These are phyloP conservation scores for Prototheca wickerhamii DNA, from an alignment of 163 green algal species.

Conservation along the genomic window DNA sequence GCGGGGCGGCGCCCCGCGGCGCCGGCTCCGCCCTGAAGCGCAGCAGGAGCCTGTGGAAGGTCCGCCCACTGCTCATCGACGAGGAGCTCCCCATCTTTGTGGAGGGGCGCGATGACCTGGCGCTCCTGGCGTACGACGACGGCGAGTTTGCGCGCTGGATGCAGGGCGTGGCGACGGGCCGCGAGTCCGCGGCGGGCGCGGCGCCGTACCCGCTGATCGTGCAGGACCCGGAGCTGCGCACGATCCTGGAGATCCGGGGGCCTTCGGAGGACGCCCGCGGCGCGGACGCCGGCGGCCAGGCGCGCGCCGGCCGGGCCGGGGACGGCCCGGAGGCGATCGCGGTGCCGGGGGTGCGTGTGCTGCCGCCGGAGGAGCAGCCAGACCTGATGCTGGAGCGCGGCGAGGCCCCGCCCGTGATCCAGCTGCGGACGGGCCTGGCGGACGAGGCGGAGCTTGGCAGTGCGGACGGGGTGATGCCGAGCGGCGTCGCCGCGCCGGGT, in stretches of 20 bases:
- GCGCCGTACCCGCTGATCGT: constrained; percentile 27
- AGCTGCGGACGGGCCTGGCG: neutral
- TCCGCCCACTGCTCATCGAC: constrained; percentile 25
- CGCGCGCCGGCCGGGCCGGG: no score
- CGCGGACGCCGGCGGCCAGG: no score
- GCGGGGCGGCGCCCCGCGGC: neutral
- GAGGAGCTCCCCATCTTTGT: constrained; percentile 32
- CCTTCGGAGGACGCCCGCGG: no score
- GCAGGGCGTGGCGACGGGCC: constrained; percentile 16
- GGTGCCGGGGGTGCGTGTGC: constrained; percentile 12
- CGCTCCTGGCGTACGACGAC: constrained; percentile 19
- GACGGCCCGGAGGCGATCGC: no score
- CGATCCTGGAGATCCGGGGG: constrained; percentile 27
- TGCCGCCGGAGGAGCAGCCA: constrained; percentile 4
- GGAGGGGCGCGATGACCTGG: constrained; percentile 15
- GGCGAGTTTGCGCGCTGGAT: constrained; percentile 31
- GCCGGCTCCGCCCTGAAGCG: constrained; percentile 15
- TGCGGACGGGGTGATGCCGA: neutral
- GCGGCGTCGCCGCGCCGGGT: neutral
- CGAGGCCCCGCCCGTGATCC: neutral
- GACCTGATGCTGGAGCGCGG: neutral
- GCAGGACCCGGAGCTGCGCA: constrained; percentile 32
- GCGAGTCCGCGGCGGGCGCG: constrained; percentile 17
- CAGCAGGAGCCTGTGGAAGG: constrained; percentile 22
- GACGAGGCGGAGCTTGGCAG: neutral